A percentile compares a stretch with the other conserved stretches of the same genome.
phyloP scores from a whole-genome alignment of 805 yeast genomes.

The Saccharomycopsis microspora region DNA sequence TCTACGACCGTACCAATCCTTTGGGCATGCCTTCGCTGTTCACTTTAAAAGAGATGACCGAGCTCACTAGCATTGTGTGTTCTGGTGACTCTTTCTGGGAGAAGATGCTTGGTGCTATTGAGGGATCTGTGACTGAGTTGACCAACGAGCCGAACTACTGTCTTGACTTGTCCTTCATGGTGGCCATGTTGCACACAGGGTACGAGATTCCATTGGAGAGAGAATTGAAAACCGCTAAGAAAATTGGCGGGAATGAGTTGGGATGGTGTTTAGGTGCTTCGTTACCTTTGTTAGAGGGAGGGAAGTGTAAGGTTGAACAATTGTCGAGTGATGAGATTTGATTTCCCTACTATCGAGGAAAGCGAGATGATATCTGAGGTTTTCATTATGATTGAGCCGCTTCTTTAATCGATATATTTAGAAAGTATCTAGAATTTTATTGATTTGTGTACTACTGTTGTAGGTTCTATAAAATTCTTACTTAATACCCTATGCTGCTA shows the following conservation, averaged over 20 bases:
- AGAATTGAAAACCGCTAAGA: slow-evolving; percentile 87
- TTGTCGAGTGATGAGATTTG: no score
- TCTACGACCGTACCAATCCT: slow-evolving; percentile 90
- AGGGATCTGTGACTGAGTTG: slow-evolving; percentile 55
- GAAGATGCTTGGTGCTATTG: slow-evolving; percentile 49
- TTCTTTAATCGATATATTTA: no score
- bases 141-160: slow-evolving; percentile 88
- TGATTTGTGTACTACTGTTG: no score
- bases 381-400: no score
- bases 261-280: slow-evolving; percentile 99
- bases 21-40: slow-evolving; percentile 90
- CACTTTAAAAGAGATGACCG: slow-evolving; percentile 73
- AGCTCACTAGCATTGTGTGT: slow-evolving; percentile 76
- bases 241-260: slow-evolving; percentile 76
- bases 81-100: slow-evolving; percentile 72
- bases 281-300: slow-evolving; percentile 74
- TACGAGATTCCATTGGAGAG: slow-evolving; percentile 87
- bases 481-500: no score
- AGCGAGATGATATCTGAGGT: no score
- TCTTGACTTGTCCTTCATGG: slow-evolving; percentile 81
- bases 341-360: no score
- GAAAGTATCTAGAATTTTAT: no score
- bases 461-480: no score
- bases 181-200: slow-evolving; percentile 87
- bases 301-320: slow-evolving; percentile 42